A percentile compares a stretch with the other conserved stretches of the same genome.
Evolutionary conservation across 2,329 filamentous ascomycete genomes (phyloP).

Genomic region (Xylaria multiplex): DNA sequence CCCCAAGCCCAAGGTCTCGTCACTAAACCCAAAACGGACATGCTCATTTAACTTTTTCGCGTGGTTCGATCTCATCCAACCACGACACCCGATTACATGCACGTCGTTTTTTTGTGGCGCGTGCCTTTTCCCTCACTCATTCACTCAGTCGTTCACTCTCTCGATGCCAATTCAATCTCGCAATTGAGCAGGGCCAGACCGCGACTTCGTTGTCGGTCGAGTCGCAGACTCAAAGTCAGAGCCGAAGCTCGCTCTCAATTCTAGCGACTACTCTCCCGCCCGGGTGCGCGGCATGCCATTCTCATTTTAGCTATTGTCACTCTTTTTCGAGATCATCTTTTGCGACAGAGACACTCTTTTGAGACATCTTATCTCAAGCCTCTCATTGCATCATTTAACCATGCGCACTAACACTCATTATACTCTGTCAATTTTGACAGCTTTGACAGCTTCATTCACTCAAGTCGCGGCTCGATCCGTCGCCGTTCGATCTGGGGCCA

Average conservation of each 20-base stretch:
- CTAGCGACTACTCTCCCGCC: conserved; percentile 1
- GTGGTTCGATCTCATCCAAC: conserved; percentile 24
- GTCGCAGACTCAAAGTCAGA: conserved; percentile 25
- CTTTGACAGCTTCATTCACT: conserved; percentile 15
- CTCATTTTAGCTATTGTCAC: conserved; percentile 16
- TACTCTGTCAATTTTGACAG: conserved; percentile 26
- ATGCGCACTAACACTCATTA: conserved; percentile 32
- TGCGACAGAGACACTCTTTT: background rate
- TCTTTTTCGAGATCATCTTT: conserved; percentile 16
- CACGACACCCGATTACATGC: conserved; percentile 19
- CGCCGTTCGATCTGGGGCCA: conserved; percentile 8
- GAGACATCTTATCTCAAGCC: conserved; percentile 24
- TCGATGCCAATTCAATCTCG: conserved; percentile 13
- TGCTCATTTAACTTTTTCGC: conserved; percentile 30
- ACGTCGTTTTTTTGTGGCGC: background rate
- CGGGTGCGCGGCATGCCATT: conserved; percentile 31
- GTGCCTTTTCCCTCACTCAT: conserved; percentile 11
- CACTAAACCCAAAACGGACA: conserved; percentile 23
- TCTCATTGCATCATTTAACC: conserved; percentile 25
- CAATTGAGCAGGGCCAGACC: conserved; percentile 13
- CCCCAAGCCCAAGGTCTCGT: conserved; percentile 5
- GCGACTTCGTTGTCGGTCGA: conserved; percentile 27
- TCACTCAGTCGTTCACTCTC: conserved; percentile 5
- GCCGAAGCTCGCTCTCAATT: conserved; percentile 19
- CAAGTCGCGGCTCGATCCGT: conserved; percentile 4